phyloP scores from a whole-genome alignment of 257 asterid species.

The Hygrophila difformis region DNA sequence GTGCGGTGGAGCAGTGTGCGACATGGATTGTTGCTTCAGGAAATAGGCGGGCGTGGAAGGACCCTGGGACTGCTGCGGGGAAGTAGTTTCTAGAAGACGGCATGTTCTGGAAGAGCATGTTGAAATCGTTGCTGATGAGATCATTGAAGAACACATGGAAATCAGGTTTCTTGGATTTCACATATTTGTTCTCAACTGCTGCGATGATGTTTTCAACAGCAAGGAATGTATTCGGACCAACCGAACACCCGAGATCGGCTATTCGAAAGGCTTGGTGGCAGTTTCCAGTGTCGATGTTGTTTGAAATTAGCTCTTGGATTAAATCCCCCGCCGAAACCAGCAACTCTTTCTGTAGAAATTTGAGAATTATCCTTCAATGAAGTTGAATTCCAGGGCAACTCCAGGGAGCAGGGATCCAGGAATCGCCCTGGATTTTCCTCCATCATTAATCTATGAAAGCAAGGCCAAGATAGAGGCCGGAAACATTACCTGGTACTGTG shows the following conservation, averaged over 20 bases:
- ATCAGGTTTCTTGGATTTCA: constrained; percentile 15
- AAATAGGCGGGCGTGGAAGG: constrained; percentile 37
- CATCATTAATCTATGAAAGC: no score
- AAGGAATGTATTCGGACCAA: constrained; percentile 44
- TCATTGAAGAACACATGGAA: constrained; percentile 48
- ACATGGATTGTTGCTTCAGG: constrained; percentile 27
- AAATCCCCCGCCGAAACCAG: constrained; percentile 27
- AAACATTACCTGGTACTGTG: constrained; percentile 38
- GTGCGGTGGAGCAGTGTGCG: constrained; percentile 50
- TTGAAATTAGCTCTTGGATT: constrained; percentile 17
- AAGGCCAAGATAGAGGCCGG: not conserved
- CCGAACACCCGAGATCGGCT: constrained; percentile 51
- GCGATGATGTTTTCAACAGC: constrained; percentile 38
- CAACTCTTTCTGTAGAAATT: constrained; percentile 35
- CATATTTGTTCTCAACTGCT: constrained; percentile 21
- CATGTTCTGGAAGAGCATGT: constrained; percentile 38
- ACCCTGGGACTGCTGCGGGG: constrained; percentile 39
- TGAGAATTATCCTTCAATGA: not conserved
- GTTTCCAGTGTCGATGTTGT: constrained; percentile 22
- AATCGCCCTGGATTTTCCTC: no score
- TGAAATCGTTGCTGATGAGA: constrained; percentile 42
- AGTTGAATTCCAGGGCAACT: not conserved
- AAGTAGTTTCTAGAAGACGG: constrained; percentile 19
- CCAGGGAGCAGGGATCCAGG: no score
- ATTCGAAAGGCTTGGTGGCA: constrained; percentile 21